These are phyloP conservation scores for Phytophthora fragariaefolia DNA, from an alignment of 352 stramenopile genomes.

Conservation along the genomic window DNA sequence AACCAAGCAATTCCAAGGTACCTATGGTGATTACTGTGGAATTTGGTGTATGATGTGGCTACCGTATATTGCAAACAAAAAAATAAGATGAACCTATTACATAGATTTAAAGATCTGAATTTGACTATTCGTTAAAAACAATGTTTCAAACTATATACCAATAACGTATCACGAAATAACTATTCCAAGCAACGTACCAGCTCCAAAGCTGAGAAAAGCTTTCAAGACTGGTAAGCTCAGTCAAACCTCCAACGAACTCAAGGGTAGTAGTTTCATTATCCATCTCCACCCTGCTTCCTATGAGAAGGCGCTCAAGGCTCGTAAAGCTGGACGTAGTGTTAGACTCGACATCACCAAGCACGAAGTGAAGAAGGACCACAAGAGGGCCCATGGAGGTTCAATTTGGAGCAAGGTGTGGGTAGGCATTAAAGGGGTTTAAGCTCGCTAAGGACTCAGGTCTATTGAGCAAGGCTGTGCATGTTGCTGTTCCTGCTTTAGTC, in stretches of 20 bases:
- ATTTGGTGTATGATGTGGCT: no score
- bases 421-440: constrained; percentile 1
- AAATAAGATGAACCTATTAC: no score
- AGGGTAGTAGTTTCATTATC: constrained; percentile 5
- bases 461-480: background rate
- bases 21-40: no score
- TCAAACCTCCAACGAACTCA: constrained; percentile 5
- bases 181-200: no score
- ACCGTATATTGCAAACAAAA: no score
- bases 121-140: no score
- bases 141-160: no score
- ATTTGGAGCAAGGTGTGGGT: background rate
- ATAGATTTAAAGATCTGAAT: no score
- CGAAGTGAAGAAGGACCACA: constrained; percentile 1
- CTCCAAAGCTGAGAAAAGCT: background rate
- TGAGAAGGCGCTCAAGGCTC: constrained; percentile 13
- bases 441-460: background rate
- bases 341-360: background rate
- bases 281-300: constrained; percentile 19
- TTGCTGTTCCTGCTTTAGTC: background rate
- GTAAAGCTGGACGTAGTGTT: background rate
- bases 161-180: no score
- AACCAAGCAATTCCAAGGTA: no score
- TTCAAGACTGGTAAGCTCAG: constrained; percentile 9
- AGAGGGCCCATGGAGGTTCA: background rate